phyloP scores from a whole-genome alignment of 495 filamentous ascomycete genomes.

The Neurospora tetraspora region DNA sequence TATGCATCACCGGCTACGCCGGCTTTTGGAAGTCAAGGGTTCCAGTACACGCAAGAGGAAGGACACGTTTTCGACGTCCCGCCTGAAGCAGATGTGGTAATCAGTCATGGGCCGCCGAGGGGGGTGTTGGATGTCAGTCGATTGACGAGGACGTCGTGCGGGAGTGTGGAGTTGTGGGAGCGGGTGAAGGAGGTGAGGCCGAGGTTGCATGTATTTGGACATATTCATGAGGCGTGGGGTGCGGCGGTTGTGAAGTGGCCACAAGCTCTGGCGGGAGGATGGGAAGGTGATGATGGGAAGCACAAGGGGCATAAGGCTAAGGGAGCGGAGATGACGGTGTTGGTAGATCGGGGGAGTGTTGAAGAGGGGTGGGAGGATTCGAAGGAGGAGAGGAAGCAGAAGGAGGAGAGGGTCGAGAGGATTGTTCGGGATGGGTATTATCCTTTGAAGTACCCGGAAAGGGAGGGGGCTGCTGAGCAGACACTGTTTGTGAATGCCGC shows the following conservation, averaged over 20 bases:
- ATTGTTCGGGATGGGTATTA: constrained; percentile 6
- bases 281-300: constrained; percentile 16
- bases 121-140: constrained; percentile 43
- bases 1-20: constrained; percentile 64
- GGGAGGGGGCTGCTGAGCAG: constrained; percentile 30
- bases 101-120: constrained; percentile 66
- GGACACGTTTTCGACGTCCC: constrained; percentile 41
- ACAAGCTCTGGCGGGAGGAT: constrained; percentile 3
- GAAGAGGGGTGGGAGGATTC: constrained; percentile 6
- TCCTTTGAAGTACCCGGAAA: constrained; percentile 25
- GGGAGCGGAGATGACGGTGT: constrained; percentile 12
- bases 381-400: constrained; percentile 1
- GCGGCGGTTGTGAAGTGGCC: constrained; percentile 49
- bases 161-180: constrained; percentile 47
- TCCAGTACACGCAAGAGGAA: constrained; percentile 44
- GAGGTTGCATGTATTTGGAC: constrained; percentile 59
- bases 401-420: not conserved
- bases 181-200: constrained; percentile 44
- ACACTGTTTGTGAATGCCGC: constrained; percentile 69
- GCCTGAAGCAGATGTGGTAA: constrained; percentile 48
- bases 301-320: no score
- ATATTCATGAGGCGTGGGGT: constrained; percentile 69
- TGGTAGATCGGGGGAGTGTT: constrained; percentile 33
- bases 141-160: constrained; percentile 28
- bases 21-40: constrained; percentile 50